Evolutionary conservation across 495 filamentous ascomycete genomes (phyloP), one percentile per base, ranked within the genome.

Genomic region (Friedmanniomyces simplex): DNA sequence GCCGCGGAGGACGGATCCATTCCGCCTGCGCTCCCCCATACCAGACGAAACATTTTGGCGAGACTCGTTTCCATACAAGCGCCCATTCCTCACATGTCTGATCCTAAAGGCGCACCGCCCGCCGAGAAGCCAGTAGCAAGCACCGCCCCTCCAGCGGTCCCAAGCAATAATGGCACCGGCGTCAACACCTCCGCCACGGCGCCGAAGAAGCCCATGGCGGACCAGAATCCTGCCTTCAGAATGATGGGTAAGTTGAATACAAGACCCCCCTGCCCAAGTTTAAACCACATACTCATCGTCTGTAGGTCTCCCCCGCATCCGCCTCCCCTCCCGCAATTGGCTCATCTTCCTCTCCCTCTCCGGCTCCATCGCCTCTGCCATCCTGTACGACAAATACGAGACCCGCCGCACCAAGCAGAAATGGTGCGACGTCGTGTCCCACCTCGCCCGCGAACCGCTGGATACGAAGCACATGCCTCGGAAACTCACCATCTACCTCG

Each of bases 291-390:
- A 51, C 49, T 57, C 11, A 53, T 48, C 22, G 20, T 28, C 25
- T 12, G 24, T 46, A 84, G 81, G 82, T 34, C 74, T 97, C 56
- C 90, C 91, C 58, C 83, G 86, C 16, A 77, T 85, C 64, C 90
- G 85, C 74, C 82, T 99, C 11, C 93, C 93, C 20, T 99, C 93
- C 13, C 84, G 94, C 26, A 97, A 97, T 67, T 99, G 93, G 93
- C 80, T 88, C 73, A 96, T 99, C 62, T 97, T 99, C 74, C 76
- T 91, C 66, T 73, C 85, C 18, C 70, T 97, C 60, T 84, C 84
- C 14, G 82, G 83, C 28, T 82, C 87, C 34, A 85, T 95, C 62
- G 82, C 86, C 0, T 82, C 78, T 7, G 84, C 86, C 12, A 70
- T 96, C 48, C 76, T 88, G 62, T 96, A 97, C 74, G 93, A 99